Percentiles rank a stretch among this genome's conserved stretches.
phyloP scores from a whole-genome alignment of 176 grass and related monocot genomes.

The Aegilops bicornis region DNA sequence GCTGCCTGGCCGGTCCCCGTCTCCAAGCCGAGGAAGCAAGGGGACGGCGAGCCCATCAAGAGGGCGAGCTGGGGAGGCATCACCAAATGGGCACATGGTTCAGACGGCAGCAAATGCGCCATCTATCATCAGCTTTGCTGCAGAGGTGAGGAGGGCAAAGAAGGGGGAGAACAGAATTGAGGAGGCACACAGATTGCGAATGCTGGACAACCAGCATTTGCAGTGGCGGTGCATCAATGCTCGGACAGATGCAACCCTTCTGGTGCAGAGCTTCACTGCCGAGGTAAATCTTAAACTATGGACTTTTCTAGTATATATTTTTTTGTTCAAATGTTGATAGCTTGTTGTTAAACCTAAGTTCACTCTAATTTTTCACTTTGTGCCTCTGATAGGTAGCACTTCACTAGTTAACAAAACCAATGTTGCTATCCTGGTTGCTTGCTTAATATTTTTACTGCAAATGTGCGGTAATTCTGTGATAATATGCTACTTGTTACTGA shows the following conservation, averaged over 20 bases:
- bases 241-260: slow-evolving; percentile 48
- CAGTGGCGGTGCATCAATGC: slow-evolving; percentile 95
- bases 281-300: slow-evolving; percentile 58
- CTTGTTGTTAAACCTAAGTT: background rate
- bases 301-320: background rate
- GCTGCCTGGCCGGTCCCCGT: slow-evolving; percentile 43
- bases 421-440: background rate
- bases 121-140: slow-evolving; percentile 94
- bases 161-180: slow-evolving; percentile 93
- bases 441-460: slow-evolving; percentile 2
- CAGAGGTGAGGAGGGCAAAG: slow-evolving; percentile 91
- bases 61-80: slow-evolving; percentile 39
- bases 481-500: background rate
- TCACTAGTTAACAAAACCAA: background rate
- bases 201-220: slow-evolving; percentile 82
- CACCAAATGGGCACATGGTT: slow-evolving; percentile 36
- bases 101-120: slow-evolving; percentile 62
- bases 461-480: background rate
- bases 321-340: background rate
- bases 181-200: slow-evolving; percentile 82
- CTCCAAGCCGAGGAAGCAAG: slow-evolving; percentile 54
- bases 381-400: background rate
- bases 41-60: slow-evolving; percentile 55
- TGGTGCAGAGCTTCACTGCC: slow-evolving; percentile 66
- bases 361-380: background rate